Percentiles rank a stretch among this genome's conserved stretches.
Conservation (phyloP, 1,284 basidiomycete genomes). For the Boletus semigastroideus region DNA sequence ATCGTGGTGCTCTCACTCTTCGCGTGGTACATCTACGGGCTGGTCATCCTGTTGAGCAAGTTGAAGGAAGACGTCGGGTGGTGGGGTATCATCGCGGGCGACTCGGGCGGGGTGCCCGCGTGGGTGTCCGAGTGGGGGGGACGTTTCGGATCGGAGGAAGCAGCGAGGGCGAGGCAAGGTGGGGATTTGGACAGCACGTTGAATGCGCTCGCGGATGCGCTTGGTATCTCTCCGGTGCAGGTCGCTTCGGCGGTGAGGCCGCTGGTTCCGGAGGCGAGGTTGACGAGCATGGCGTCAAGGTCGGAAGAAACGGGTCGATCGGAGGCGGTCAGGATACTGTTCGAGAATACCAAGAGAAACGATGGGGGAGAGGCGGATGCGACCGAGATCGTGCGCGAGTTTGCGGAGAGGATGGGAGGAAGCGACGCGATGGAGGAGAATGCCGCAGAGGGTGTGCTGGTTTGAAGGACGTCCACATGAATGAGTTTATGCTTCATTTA, state of each 20-base stretch:
- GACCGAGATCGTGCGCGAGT: not conserved
- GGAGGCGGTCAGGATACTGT: slow-evolving; percentile 41
- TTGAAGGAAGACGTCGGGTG: slow-evolving; percentile 27
- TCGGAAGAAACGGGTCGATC: slow-evolving; percentile 41
- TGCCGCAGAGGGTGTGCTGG: not conserved
- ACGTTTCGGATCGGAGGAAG: not conserved
- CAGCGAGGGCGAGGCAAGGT: not conserved
- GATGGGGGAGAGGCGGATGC: not conserved
- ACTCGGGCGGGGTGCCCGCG: not conserved
- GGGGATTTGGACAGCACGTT: slow-evolving; percentile 49
- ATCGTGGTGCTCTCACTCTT: slow-evolving; percentile 15
- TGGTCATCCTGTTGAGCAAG: slow-evolving; percentile 9
- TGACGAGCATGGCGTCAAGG: slow-evolving; percentile 46
- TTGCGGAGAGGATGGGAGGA: not conserved
- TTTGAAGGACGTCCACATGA: not conserved
- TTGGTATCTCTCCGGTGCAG: slow-evolving; percentile 60
- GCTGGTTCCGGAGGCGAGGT: slow-evolving; percentile 55
- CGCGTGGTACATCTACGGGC: slow-evolving; percentile 22
- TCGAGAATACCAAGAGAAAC: slow-evolving; percentile 21
- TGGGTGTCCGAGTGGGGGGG: slow-evolving; percentile 1
- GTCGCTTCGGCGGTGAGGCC: slow-evolving; percentile 60
- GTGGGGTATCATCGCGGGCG: slow-evolving; percentile 21
- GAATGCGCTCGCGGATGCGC: slow-evolving; percentile 54
- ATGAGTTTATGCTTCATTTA: too few species aligned
- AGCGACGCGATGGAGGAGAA: not conserved